These are phyloP conservation scores for Hypoxylon rubiginosum DNA, from an alignment of 2,329 filamentous ascomycete genomes.

Conservation along the genomic window DNA sequence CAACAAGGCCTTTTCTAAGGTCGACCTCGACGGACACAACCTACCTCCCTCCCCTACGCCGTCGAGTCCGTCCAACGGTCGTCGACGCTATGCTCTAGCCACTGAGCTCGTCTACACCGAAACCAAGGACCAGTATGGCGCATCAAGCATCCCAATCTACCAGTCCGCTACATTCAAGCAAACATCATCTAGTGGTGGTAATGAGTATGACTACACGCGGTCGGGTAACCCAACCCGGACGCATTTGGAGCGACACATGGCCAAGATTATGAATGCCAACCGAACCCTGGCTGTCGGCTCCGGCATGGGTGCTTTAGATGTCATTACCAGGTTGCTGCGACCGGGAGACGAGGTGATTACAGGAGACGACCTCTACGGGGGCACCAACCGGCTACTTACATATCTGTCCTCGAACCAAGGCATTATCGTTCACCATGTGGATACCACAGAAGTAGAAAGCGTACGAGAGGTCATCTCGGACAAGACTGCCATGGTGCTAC, in stretches of 20 bases:
- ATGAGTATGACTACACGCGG: slow-evolving; percentile 97
- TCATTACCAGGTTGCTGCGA: slow-evolving; percentile 89
- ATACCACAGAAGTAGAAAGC: slow-evolving; percentile 83
- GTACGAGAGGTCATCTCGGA: slow-evolving; percentile 77
- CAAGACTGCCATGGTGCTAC: slow-evolving; percentile 94
- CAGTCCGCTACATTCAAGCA: slow-evolving; percentile 99
- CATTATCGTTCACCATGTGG: slow-evolving; percentile 95
- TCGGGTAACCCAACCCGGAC: slow-evolving; percentile 97
- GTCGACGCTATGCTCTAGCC: slow-evolving; percentile 88
- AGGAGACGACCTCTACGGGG: slow-evolving; percentile 96
- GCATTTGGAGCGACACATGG: slow-evolving; percentile 94
- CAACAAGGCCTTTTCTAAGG: slow-evolving; percentile 68
- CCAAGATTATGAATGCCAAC: slow-evolving; percentile 98
- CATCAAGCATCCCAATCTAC: slow-evolving; percentile 97
- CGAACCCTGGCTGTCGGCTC: slow-evolving; percentile 94
- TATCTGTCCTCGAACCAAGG: slow-evolving; percentile 90
- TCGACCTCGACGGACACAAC: slow-evolving; percentile 86
- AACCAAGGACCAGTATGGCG: slow-evolving; percentile 95
- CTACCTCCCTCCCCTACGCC: slow-evolving; percentile 93
- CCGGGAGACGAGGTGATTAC: slow-evolving; percentile 98
- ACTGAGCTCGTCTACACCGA: slow-evolving; percentile 98
- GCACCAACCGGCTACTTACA: slow-evolving; percentile 92
- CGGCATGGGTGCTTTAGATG: slow-evolving; percentile 96
- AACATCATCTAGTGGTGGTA: slow-evolving; percentile 80
- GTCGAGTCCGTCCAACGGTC: slow-evolving; percentile 87